Base-by-base conservation (phyloP, 2,329 filamentous ascomycete genomes). In the Sporothrix dimorphospora region DNA sequence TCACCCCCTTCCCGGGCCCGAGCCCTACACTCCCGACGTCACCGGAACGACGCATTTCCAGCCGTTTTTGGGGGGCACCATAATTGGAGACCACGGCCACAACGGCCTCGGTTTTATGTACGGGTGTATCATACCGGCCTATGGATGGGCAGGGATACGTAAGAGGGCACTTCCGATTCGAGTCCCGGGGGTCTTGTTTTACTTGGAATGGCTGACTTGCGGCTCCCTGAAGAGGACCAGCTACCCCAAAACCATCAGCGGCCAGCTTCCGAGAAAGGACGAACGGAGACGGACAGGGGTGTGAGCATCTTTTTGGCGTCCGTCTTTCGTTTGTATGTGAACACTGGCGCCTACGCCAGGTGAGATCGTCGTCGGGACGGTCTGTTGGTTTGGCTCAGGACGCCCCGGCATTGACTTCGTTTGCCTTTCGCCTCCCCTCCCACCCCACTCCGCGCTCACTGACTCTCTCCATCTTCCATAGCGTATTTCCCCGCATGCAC, bases 211-310 rank as follows among this genome's bases (percentile, higher is more conserved):
- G 19, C 12, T 21, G n/a, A n/a, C 34, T 61, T 40, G 3, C 24
- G 12, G 59, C n/a, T 42, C 12, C 21, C 55, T 27, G 49, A 24
- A 55, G 8, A 24, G 24, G 24, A 30, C 51, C 21, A 40, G 19
- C 8, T 42, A 42, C 59, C 24, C 59, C 38, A 63, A 45, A 24
- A 34, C 49, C 14, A 24, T 14, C 42, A 66, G 24, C 24, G n/a
- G n/a, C 61, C 61, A 66, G 61, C 61, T 66, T 66, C 61, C 61
- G 61, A 66, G 14, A 38, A 49, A 66, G 42, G 61, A 49, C 61
- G 61, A 66, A 49, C 40, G 61, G 61, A 66, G 40, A 47, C 21
- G 61, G 34, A 42, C 12, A n/a, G 55, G n/a, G 21, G 21, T 16
- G n/a, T 27, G 38, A 27, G 51, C 21, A 9, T 55, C 51, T n/a